These are phyloP conservation scores for Psidium friedrichsthalianum DNA, from an alignment of 345 rosid genomes.

Conservation along the genomic window DNA sequence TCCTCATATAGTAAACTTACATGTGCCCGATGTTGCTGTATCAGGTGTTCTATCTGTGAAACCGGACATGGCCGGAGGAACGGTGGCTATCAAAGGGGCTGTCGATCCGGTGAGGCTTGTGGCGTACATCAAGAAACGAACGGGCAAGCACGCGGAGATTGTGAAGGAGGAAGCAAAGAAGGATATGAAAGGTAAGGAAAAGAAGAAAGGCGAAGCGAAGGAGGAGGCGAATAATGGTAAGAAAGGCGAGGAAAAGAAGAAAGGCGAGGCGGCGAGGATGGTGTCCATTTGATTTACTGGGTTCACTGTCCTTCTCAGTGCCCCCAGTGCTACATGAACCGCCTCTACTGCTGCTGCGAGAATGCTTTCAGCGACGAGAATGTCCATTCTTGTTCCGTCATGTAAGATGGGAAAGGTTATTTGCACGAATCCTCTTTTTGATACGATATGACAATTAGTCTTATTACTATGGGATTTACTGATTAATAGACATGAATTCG, in stretches of 20 bases:
- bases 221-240: not conserved
- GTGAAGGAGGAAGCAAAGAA: not conserved
- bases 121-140: conserved; percentile 9
- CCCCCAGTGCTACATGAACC: not conserved
- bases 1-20: not conserved
- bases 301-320: not conserved
- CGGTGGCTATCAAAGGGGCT: conserved; percentile 40
- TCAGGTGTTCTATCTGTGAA: conserved; percentile 44
- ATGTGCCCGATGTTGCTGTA: not conserved
- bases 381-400: not conserved
- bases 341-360: not conserved
- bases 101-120: conserved; percentile 35
- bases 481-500: not conserved
- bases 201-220: not conserved
- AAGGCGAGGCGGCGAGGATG: not conserved
- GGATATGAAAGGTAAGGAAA: not conserved
- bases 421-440: not conserved
- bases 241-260: not conserved
- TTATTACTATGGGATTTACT: not conserved
- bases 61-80: conserved; percentile 39
- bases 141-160: not conserved
- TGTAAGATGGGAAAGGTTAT: not conserved
- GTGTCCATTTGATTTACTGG: not conserved
- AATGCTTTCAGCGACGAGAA: not conserved
- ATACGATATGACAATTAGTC: not conserved